These are phyloP conservation scores for Camelina neglecta DNA, from an alignment of 345 rosid genomes.

Conservation along the genomic window DNA sequence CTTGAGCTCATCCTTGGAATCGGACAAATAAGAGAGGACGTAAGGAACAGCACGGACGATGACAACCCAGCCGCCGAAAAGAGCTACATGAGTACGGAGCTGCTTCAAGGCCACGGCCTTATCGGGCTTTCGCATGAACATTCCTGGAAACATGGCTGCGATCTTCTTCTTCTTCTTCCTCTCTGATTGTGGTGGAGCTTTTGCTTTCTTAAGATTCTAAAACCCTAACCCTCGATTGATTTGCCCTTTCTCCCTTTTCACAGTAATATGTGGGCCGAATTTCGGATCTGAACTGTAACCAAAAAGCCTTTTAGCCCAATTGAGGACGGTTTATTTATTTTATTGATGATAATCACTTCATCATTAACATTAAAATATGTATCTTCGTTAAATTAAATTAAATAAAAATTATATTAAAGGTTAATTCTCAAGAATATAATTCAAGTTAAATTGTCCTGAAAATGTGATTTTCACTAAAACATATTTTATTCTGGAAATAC, in stretches of 20 bases:
- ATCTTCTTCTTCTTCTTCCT: constrained; percentile 4
- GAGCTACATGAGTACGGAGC: constrained; percentile 63
- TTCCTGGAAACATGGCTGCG: constrained; percentile 76
- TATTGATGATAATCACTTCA: too few species aligned
- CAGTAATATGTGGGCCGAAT: background rate
- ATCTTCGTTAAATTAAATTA: too few species aligned
- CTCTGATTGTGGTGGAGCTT: constrained; percentile 1
- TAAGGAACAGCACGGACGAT: constrained; percentile 72
- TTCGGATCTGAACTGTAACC: background rate
- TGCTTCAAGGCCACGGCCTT: constrained; percentile 85
- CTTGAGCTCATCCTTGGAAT: constrained; percentile 74
- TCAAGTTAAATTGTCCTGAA: too few species aligned
- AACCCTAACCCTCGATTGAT: constrained; percentile 36
- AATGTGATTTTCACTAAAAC: too few species aligned
- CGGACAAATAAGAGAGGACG: constrained; percentile 66
- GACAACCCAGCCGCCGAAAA: constrained; percentile 75
- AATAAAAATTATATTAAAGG: too few species aligned
- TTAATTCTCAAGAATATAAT: too few species aligned
- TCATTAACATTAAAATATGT: too few species aligned
- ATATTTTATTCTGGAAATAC: too few species aligned
- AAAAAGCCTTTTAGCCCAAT: background rate
- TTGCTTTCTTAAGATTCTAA: constrained; percentile 13
- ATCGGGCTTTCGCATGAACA: constrained; percentile 87
- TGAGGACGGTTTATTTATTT: too few species aligned
- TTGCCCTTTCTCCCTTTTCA: constrained; percentile 15